Conservation (phyloP, 192 early-diverging fungal species). For the Pilaira anomala region DNA sequence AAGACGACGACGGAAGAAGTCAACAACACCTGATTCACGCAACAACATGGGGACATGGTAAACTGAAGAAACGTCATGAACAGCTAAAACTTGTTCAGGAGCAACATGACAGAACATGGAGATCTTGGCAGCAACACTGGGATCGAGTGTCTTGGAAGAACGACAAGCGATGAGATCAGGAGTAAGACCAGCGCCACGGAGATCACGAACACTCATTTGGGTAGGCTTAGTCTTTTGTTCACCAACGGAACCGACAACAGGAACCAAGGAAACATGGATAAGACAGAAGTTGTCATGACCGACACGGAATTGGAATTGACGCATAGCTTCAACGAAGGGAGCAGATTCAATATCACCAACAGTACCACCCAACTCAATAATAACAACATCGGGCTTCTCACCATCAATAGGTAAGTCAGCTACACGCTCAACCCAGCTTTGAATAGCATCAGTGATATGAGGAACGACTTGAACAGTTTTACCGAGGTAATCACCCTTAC, state of each 20-base stretch:
- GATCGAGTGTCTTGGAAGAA: conserved; percentile 76
- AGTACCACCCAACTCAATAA: conserved; percentile 97
- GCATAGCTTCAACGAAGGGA: conserved; percentile 98
- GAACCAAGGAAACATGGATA: conserved; percentile 96
- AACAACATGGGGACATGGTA: conserved; percentile 98
- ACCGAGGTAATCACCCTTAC: conserved; percentile 93
- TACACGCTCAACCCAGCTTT: conserved; percentile 97
- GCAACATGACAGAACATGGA: conserved; percentile 99
- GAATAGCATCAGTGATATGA: conserved; percentile 95
- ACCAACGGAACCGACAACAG: conserved; percentile 94
- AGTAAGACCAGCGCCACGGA: conserved; percentile 90
- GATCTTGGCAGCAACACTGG: conserved; percentile 85
- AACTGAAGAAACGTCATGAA: conserved; percentile 93
- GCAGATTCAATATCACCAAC: conserved; percentile 99
- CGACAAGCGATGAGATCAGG: conserved; percentile 98
- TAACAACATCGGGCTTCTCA: conserved; percentile 90
- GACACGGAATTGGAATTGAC: conserved; percentile 99
- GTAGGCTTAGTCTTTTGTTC: conserved; percentile 99
- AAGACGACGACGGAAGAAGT: conserved; percentile 78
- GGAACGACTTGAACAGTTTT: conserved; percentile 99
- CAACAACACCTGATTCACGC: conserved; percentile 79
- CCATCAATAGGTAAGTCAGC: conserved; percentile 82
- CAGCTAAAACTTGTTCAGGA: conserved; percentile 86
- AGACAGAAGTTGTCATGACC: conserved; percentile 97
- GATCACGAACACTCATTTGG: conserved; percentile 91